phyloP scores from a whole-genome alignment of 371 early-diverging fungal genomes.

The Smittium mucronatum region DNA sequence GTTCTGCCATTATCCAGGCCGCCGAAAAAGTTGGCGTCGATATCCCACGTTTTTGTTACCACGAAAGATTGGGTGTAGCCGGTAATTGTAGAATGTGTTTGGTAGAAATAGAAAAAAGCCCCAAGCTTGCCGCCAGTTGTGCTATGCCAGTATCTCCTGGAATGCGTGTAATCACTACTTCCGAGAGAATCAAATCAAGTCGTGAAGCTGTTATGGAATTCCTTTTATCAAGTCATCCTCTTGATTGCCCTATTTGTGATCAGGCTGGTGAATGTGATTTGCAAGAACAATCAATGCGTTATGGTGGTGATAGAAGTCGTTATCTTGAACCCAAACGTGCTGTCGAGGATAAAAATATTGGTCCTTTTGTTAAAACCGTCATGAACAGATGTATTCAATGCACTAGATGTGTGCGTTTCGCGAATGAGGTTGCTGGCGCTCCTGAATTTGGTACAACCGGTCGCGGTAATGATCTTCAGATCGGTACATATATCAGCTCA shows the following conservation, averaged over 20 bases:
- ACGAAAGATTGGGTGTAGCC: slow-evolving; percentile 89
- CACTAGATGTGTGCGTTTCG: slow-evolving; percentile 96
- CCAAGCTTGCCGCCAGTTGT: slow-evolving; percentile 93
- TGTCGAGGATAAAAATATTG: slow-evolving; percentile 92
- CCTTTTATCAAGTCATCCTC: slow-evolving; percentile 90
- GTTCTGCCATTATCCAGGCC: slow-evolving; percentile 92
- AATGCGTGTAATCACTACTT: slow-evolving; percentile 91
- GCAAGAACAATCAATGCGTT: slow-evolving; percentile 93
- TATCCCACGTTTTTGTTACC: slow-evolving; percentile 96
- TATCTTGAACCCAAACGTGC: slow-evolving; percentile 89
- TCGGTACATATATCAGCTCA: slow-evolving; percentile 87
- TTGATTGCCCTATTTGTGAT: slow-evolving; percentile 97
- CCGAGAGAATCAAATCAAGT: slow-evolving; percentile 88
- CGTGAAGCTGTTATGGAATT: slow-evolving; percentile 98
- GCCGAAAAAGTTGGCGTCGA: slow-evolving; percentile 81
- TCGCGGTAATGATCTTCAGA: slow-evolving; percentile 95
- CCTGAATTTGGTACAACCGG: slow-evolving; percentile 91
- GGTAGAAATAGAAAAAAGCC: slow-evolving; percentile 88
- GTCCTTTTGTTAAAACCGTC: slow-evolving; percentile 87
- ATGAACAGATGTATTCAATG: slow-evolving; percentile 99
- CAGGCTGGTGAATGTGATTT: slow-evolving; percentile 98
- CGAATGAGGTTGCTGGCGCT: slow-evolving; percentile 94
- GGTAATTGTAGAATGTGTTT: slow-evolving; percentile 99
- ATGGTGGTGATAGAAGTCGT: slow-evolving; percentile 87
- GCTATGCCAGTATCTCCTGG: slow-evolving; percentile 95